Evolutionary conservation across 805 yeast genomes (phyloP).

Genomic region (Saccharomycopsis olivae): DNA sequence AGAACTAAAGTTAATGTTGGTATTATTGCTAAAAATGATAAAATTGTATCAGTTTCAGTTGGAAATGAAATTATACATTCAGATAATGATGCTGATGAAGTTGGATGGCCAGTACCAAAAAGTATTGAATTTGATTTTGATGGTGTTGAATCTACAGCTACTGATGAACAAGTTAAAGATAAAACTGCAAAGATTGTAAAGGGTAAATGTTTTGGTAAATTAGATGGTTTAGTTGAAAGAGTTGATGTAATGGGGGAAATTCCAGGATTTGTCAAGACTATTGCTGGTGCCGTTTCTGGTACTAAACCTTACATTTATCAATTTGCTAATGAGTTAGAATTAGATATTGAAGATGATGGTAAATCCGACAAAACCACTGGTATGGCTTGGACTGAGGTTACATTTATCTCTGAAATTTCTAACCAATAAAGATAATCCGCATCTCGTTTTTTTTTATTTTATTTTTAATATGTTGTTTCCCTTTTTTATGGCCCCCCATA

Average conservation of each 20-base stretch:
- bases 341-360: slow-evolving; percentile 33
- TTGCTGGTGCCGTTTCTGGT: slow-evolving; percentile 91
- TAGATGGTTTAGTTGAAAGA: slow-evolving; percentile 64
- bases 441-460: background rate
- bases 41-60: slow-evolving; percentile 54
- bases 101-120: slow-evolving; percentile 87
- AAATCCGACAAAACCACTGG: slow-evolving; percentile 44
- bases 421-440: background rate
- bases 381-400: slow-evolving; percentile 65
- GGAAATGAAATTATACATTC: slow-evolving; percentile 56
- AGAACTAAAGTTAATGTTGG: slow-evolving; percentile 73
- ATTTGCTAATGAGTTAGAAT: slow-evolving; percentile 54
- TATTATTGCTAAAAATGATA: slow-evolving; percentile 53
- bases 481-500: no score
- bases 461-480: background rate
- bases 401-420: slow-evolving; percentile 43
- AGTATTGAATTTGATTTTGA: slow-evolving; percentile 47
- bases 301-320: slow-evolving; percentile 96
- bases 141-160: slow-evolving; percentile 36
- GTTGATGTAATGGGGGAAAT: slow-evolving; percentile 97
- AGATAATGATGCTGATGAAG: slow-evolving; percentile 50
- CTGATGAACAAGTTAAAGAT: slow-evolving; percentile 32
- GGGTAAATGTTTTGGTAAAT: slow-evolving; percentile 48
- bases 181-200: slow-evolving; percentile 28
- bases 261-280: slow-evolving; percentile 86